Base-by-base conservation (phyloP, 768 basidiomycete species). In the Mycena indigotica region DNA sequence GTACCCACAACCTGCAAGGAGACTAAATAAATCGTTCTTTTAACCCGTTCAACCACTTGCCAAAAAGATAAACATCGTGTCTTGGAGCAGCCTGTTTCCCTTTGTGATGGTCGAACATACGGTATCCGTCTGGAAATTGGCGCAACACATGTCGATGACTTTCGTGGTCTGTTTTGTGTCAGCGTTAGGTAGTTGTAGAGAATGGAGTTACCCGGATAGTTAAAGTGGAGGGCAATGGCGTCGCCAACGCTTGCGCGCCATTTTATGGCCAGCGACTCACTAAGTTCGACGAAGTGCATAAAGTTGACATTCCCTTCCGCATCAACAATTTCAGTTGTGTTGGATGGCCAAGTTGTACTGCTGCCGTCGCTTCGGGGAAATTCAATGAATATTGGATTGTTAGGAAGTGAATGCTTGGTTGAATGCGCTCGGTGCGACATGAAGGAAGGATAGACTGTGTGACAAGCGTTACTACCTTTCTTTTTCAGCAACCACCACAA, bases 21-120 rank as follows among this genome's bases (percentile, higher is more conserved):
- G 23, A 58, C 49, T 30, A 10, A 17, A 1, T 16, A 12, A 50
- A 5, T 16, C 24, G 29, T 26, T 30, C 26, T 2, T 55, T 16
- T 44, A n/a, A 29, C 28, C 52, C 61, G 41, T 41, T n/a, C n/a
- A 8, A 45, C 19, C 25, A 17, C 65, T 19, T 57, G 92, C 92
- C 92, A 56, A 80, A 84, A 24, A 94, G 80, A 74, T 95, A 95
- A 16, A 86, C 73, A 68, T 95, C 93, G 58, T 87, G 86, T 56
- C 93, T 77, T 21, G 88, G 83, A 35, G 71, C 70, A 12, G 55
- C 64, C 32, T 66, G 73, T 5, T 76, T 73, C 0, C 91, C 88
- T 67, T 91, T 91, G 58, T 87, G 77, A 61, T 94, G 92, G 66
- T 89, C 85, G 64, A 75, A 92, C 72, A 93, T 75, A 23, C 77